Percentiles rank a stretch among this genome's conserved stretches.
Conservation (phyloP, 441 rosid species). For the Gossypium davidsonii region DNA sequence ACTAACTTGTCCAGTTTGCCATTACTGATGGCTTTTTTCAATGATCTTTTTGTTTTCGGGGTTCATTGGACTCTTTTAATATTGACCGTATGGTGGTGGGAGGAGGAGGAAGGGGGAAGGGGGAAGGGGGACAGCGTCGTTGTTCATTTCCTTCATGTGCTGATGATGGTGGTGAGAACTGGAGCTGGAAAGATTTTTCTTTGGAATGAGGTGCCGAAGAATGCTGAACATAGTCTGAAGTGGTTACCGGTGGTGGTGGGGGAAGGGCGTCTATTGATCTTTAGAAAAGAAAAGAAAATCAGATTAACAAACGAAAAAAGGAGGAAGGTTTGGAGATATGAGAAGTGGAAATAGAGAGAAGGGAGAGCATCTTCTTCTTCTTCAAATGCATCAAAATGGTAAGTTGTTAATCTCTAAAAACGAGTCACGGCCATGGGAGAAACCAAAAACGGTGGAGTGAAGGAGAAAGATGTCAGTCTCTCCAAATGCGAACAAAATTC, state of each 20-base stretch:
- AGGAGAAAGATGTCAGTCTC: too few species aligned
- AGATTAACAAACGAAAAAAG: background rate
- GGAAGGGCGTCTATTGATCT: slow-evolving; percentile 19
- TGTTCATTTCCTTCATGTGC: slow-evolving; percentile 21
- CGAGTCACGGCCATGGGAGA: too few species aligned
- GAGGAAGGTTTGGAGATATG: background rate
- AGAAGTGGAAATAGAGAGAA: background rate
- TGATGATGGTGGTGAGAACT: slow-evolving; percentile 47
- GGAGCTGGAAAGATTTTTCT: slow-evolving; percentile 70
- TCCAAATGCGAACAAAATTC: too few species aligned
- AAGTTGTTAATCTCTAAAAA: too few species aligned
- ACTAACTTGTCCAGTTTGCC: slow-evolving; percentile 66
- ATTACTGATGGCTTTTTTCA: background rate
- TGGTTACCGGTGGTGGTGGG: slow-evolving; percentile 24
- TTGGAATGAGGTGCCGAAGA: slow-evolving; percentile 63
- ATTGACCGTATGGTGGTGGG: slow-evolving; percentile 23
- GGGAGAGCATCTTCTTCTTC: background rate
- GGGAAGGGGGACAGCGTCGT: slow-evolving; percentile 12
- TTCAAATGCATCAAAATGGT: background rate
- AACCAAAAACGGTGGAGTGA: too few species aligned
- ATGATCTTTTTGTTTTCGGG: background rate
- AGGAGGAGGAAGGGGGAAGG: slow-evolving; percentile 12
- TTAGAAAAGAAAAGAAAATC: background rate
- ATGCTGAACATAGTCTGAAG: slow-evolving; percentile 49
- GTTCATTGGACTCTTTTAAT: background rate